A percentile compares a stretch with the other conserved stretches of the same genome.
phyloP scores from a whole-genome alignment of 345 rosid species.

The Microthlaspi erraticum region DNA sequence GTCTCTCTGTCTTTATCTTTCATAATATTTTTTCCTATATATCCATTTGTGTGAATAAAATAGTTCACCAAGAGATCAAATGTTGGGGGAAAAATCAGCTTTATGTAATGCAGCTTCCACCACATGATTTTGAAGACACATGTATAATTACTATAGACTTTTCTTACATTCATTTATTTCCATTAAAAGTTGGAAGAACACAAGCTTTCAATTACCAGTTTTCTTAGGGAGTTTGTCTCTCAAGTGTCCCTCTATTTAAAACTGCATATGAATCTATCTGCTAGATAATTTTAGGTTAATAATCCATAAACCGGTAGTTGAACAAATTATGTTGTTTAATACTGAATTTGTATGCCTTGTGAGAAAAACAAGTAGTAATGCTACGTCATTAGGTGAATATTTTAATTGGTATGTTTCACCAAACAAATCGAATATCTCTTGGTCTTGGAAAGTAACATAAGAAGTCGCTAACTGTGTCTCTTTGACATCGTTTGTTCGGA shows the following conservation, averaged over 20 bases:
- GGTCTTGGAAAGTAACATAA: not conserved
- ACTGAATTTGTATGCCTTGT: not conserved
- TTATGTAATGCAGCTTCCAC: conserved; percentile 9
- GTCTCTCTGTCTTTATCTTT: conserved; percentile 24
- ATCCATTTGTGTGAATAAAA: conserved; percentile 25
- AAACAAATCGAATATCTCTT: conserved; percentile 4
- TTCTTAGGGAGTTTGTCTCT: conserved; percentile 30
- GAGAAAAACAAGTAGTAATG: not conserved
- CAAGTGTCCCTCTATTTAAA: conserved; percentile 24
- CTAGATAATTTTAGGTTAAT: not conserved
- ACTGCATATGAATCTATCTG: conserved; percentile 22
- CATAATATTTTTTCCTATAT: conserved; percentile 21
- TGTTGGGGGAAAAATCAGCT: conserved; percentile 14
- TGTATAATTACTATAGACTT: conserved; percentile 7
- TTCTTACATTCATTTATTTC: conserved; percentile 31
- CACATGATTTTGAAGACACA: conserved; percentile 20
- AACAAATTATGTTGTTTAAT: not conserved
- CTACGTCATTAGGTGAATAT: conserved; percentile 4
- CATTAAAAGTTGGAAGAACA: conserved; percentile 30
- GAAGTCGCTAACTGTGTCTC: not conserved
- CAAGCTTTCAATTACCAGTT: conserved; percentile 16
- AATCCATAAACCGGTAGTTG: not conserved
- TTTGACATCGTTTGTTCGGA: not conserved
- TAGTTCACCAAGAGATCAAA: conserved; percentile 28
- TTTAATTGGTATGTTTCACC: not conserved